These are phyloP conservation scores for Zygnema cylindricum DNA, from an alignment of 139 green algal species.

Conservation along the genomic window DNA sequence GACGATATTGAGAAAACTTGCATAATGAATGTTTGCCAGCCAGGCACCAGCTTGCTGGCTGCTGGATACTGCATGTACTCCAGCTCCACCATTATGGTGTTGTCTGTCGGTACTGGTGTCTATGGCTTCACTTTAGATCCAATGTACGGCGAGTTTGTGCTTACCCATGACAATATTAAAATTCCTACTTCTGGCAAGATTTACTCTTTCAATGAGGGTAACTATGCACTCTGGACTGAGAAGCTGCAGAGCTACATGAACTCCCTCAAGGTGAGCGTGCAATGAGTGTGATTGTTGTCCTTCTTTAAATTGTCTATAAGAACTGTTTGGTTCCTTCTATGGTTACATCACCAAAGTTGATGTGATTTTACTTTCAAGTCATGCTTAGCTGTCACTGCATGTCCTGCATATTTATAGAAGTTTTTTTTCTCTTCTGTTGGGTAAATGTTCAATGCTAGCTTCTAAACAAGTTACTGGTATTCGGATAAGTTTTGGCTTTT, in stretches of 20 bases:
- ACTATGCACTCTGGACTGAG: constrained; percentile 87
- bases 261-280: constrained; percentile 47
- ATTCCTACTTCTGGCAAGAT: constrained; percentile 92
- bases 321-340: too few relatives aligned
- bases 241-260: constrained; percentile 64
- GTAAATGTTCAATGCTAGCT: too few relatives aligned
- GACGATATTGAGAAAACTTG: constrained; percentile 69
- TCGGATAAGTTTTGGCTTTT: too few relatives aligned
- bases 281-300: too few relatives aligned
- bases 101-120: constrained; percentile 90
- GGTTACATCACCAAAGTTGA: too few relatives aligned
- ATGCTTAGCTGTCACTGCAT: too few relatives aligned
- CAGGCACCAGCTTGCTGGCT: constrained; percentile 84
- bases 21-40: constrained; percentile 90
- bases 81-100: constrained; percentile 86
- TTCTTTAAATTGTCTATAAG: too few relatives aligned
- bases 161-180: constrained; percentile 69
- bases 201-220: constrained; percentile 99
- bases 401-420: too few relatives aligned
- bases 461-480: too few relatives aligned
- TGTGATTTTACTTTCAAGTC: too few relatives aligned
- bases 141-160: constrained; percentile 69
- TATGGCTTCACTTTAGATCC: constrained; percentile 79
- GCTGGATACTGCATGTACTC: constrained; percentile 97
- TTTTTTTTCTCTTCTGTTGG: too few relatives aligned